phyloP scores from a whole-genome alignment of 768 basidiomycete species.

The Pleurotus sapidus region DNA sequence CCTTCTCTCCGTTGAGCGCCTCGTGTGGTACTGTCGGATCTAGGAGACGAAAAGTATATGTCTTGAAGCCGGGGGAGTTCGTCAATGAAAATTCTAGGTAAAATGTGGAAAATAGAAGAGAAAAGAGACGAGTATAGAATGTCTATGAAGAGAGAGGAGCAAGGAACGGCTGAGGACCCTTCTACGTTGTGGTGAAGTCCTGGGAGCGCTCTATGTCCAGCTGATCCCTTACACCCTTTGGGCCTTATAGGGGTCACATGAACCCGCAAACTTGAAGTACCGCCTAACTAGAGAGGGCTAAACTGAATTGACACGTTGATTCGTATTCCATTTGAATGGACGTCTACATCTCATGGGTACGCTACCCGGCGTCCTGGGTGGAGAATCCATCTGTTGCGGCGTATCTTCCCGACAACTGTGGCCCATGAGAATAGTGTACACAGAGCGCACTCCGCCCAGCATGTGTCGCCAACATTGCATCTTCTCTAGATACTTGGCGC shows the following conservation, averaged over 20 bases:
- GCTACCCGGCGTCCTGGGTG: too few relatives aligned
- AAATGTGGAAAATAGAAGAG: conserved; percentile 9
- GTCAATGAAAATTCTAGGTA: conserved; percentile 14
- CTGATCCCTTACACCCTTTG: conserved; percentile 23
- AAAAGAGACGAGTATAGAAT: conserved; percentile 11
- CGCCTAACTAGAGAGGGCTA: background rate
- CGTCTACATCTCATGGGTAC: background rate
- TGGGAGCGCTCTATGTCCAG: conserved; percentile 17
- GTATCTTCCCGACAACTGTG: too few relatives aligned
- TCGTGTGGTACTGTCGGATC: background rate
- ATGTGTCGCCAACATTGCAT: too few relatives aligned
- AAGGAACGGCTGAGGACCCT: conserved; percentile 21
- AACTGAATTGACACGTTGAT: conserved; percentile 5
- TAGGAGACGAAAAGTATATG: background rate
- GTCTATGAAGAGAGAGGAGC: conserved; percentile 15
- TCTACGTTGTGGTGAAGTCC: background rate
- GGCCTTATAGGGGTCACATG: conserved; percentile 25
- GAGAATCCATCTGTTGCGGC: too few relatives aligned
- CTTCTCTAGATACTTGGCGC: too few relatives aligned
- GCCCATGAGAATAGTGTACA: too few relatives aligned
- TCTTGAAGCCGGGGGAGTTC: background rate
- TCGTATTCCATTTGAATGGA: background rate
- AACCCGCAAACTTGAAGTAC: background rate
- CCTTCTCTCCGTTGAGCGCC: background rate
- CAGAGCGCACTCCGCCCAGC: too few relatives aligned